phyloP scores from a whole-genome alignment of 257 asterid species.

The Datura wrightii region DNA sequence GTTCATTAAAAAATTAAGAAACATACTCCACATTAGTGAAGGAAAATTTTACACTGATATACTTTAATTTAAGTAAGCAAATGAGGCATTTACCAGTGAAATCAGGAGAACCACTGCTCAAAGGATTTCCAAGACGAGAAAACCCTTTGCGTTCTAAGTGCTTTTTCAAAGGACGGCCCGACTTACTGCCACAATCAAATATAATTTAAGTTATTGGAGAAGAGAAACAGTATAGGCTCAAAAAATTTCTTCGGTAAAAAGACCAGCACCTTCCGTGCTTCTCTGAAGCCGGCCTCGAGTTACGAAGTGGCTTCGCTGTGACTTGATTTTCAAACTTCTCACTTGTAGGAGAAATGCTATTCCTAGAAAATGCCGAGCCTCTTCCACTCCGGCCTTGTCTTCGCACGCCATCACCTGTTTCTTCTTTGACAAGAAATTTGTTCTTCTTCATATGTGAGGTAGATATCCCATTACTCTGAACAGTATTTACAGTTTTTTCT shows the following conservation, averaged over 20 bases:
- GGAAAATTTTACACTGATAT: neutral
- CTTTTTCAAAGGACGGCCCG: conserved; percentile 92
- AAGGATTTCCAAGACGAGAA: conserved; percentile 79
- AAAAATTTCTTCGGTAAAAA: conserved; percentile 33
- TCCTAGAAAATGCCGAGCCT: conserved; percentile 77
- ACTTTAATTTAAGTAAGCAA: neutral
- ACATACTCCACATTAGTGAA: neutral
- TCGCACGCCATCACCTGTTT: conserved; percentile 77
- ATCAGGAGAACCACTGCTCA: conserved; percentile 86
- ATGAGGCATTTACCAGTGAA: conserved; percentile 60
- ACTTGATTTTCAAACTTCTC: conserved; percentile 71
- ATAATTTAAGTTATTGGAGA: conserved; percentile 38
- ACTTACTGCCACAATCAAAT: conserved; percentile 67
- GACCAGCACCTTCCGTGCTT: conserved; percentile 79
- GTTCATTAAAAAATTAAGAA: neutral
- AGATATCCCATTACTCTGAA: conserved; percentile 61
- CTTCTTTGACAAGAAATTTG: conserved; percentile 71
- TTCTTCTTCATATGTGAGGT: conserved; percentile 62
- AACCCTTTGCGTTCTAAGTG: conserved; percentile 83
- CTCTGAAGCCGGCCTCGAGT: conserved; percentile 67
- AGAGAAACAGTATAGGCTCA: conserved; percentile 29
- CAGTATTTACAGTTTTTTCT: conserved; percentile 59
- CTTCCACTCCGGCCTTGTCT: conserved; percentile 95
- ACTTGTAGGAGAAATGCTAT: conserved; percentile 76
- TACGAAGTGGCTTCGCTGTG: conserved; percentile 71